phyloP scores from a whole-genome alignment of 768 basidiomycete genomes.

The Chalciporus chontae region DNA sequence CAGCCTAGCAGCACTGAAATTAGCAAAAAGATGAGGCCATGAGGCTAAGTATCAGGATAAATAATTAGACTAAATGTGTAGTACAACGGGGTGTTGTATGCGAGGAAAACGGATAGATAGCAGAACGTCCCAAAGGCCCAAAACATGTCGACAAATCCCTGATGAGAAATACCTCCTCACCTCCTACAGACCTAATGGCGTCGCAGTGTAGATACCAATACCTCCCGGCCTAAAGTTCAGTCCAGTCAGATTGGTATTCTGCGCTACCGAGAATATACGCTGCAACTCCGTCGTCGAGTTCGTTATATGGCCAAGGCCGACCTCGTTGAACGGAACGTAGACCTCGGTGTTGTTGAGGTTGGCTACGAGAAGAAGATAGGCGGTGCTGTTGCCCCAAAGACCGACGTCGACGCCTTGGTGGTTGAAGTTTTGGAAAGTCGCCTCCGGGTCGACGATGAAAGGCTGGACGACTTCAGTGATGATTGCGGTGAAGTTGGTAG shows the following conservation, averaged over 20 bases:
- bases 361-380: constrained; percentile 20
- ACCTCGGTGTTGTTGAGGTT: constrained; percentile 1
- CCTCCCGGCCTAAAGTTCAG: constrained; percentile 15
- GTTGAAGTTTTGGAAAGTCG: constrained; percentile 5
- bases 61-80: no score
- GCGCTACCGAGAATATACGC: constrained; percentile 8
- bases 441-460: constrained; percentile 18
- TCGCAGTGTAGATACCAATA: constrained; percentile 21
- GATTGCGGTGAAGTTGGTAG: constrained; percentile 1
- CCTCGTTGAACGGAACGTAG: constrained; percentile 14
- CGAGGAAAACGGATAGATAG: no score
- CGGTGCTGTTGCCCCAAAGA: constrained; percentile 20
- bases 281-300: constrained; percentile 19
- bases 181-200: neutral
- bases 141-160: no score
- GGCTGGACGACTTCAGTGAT: constrained; percentile 12
- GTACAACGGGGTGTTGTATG: no score
- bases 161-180: no score
- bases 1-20: no score
- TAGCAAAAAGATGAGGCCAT: no score
- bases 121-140: no score
- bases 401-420: constrained; percentile 23
- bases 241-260: constrained; percentile 20
- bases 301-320: constrained; percentile 17
- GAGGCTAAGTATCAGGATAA: no score